These are phyloP conservation scores for Venturia nashicola DNA, from an alignment of 2,329 filamentous ascomycete genomes.

Conservation along the genomic window DNA sequence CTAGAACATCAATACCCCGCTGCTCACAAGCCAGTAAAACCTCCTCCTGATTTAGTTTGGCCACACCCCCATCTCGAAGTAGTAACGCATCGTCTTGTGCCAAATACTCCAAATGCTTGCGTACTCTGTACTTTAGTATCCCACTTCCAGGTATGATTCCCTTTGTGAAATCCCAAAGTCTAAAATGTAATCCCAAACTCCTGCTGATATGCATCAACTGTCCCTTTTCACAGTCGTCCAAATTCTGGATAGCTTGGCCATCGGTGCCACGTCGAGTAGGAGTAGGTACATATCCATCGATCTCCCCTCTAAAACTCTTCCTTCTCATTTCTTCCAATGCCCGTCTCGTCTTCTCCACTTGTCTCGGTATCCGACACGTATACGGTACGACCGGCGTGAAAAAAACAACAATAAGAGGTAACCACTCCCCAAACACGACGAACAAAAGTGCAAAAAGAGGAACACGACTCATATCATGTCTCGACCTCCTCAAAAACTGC, in stretches of 20 bases:
- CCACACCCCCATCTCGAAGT: slow-evolving; percentile 4
- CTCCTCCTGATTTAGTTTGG: neutral
- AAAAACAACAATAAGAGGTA: slow-evolving; percentile 63
- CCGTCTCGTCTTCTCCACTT: slow-evolving; percentile 48
- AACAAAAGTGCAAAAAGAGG: slow-evolving; percentile 68
- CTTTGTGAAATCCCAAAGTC: slow-evolving; percentile 27
- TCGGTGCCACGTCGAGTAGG: neutral
- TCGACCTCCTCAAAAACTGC: slow-evolving; percentile 55
- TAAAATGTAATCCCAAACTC: slow-evolving; percentile 29
- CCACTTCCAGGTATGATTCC: slow-evolving; percentile 30
- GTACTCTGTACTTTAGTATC: slow-evolving; percentile 43
- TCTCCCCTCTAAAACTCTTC: slow-evolving; percentile 33
- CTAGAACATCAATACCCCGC: slow-evolving; percentile 8
- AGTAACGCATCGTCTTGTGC: slow-evolving; percentile 61
- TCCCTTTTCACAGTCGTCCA: slow-evolving; percentile 10
- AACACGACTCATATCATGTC: slow-evolving; percentile 63
- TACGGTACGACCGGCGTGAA: slow-evolving; percentile 63
- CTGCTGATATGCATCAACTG: slow-evolving; percentile 30
- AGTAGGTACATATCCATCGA: neutral
- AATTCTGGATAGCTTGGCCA: slow-evolving; percentile 10
- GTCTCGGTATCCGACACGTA: slow-evolving; percentile 70
- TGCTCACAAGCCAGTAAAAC: slow-evolving; percentile 3
- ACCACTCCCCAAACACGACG: slow-evolving; percentile 72
- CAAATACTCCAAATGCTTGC: slow-evolving; percentile 48
- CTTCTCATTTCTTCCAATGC: slow-evolving; percentile 42